Base-by-base conservation (phyloP, 805 yeast genomes). In the Saturnispora kantuleensis region DNA sequence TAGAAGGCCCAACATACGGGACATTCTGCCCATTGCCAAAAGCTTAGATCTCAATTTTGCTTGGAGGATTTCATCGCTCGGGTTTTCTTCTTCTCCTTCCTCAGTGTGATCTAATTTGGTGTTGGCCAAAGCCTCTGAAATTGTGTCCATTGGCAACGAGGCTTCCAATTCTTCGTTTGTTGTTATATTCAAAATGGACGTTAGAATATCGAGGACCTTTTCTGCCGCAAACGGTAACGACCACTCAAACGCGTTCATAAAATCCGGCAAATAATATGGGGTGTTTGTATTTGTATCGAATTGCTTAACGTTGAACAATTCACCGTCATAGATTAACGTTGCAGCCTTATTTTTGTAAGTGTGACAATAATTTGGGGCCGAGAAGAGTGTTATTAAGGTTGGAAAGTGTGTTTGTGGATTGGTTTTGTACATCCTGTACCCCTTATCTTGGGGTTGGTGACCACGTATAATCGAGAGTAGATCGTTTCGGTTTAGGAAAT, bases 241-340 rank as follows among this genome's bases (percentile, higher is more conserved):
- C 97, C 97, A 90, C 17, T 95, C 83, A 62, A 90, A 90, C 4
- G 88, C 96, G 62, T 90, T 96, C 96, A 88, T 90, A 55, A 89
- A 88, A 61, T 89, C 88, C 6, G 97, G 97, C 50, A 90, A 70
- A 88, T 94, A 89, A 66, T 89, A 90, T 1, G 98, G 97, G 3
- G 40, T 31, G 4, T 12, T 12, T 4, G 95, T 94, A 13, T 85
- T 76, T 55, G 81, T 67, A 62, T 86, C 88, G 70, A 89, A 90
- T 65, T 89, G 97, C 45, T 96, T 77, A 49, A 90, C 88, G 62
- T 90, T 90, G 86, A 90, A 82, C 9, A 88, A 93, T 53, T 87
- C 82, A 59, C 87, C 79, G 55, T 86, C 96, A 63, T 89, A 90
- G 61, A 87, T 84, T 55, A 90, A 69, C 7, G 90, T 86, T 0